These are phyloP conservation scores for Leishmania arabica DNA, from an alignment of 208 protist species.

Conservation along the genomic window DNA sequence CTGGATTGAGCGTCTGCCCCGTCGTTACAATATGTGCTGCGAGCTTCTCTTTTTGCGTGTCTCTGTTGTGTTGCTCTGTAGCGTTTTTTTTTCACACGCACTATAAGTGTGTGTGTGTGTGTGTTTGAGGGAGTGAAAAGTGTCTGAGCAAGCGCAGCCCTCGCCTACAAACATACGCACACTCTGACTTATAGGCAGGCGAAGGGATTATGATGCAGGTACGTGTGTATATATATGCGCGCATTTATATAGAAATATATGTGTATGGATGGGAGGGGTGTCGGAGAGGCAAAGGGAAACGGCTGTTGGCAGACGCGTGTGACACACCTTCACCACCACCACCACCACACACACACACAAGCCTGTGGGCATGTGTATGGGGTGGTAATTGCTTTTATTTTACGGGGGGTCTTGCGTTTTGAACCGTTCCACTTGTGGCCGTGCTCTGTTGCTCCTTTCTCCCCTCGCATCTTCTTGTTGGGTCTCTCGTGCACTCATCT, in stretches of 20 bases:
- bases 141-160: too few species aligned
- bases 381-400: not conserved
- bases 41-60: too few species aligned
- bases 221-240: too few species aligned
- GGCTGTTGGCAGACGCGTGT: too few species aligned
- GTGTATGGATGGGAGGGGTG: not conserved
- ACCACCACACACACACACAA: too few species aligned
- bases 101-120: not conserved
- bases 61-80: too few species aligned
- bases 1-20: too few species aligned
- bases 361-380: too few species aligned
- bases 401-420: not conserved
- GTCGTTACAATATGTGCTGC: too few species aligned
- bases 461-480: not conserved
- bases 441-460: not conserved
- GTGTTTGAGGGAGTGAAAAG: not conserved
- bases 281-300: not conserved
- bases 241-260: not conserved
- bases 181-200: not conserved
- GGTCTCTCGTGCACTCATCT: not conserved
- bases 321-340: too few species aligned
- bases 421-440: not conserved
- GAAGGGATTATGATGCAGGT: not conserved
- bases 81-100: too few species aligned
- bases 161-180: too few species aligned